Base-by-base conservation (phyloP, 2,329 filamentous ascomycete genomes). In the Zymoseptoria brevis region DNA sequence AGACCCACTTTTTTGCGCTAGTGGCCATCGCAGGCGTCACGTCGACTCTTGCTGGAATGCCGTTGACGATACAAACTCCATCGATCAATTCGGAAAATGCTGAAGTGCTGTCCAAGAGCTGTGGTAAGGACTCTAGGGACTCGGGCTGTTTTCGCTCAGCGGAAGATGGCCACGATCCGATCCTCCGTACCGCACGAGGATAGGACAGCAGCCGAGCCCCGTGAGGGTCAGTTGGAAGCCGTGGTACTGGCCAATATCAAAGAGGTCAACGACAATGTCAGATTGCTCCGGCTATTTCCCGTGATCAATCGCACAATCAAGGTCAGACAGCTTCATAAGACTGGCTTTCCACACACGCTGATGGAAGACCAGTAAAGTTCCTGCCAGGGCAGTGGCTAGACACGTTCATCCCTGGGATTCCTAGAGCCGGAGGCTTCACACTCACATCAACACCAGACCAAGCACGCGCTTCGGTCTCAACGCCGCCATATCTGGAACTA, bases 301-400 rank as follows among this genome's bases (percentile, higher is more conserved):
- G 79, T 80, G 70, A 78, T 50, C 74, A 66, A 62, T 45, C 71
- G 69, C 54, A 65, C 64, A 9, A 71, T 73, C 51, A 68, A 68
- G 57, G 70, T 72, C 50, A 16, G 19, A 22, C 22, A 19, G 64
- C 53, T 52, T 13, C 11, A 35, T n/a, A 16, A 51, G 11, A 57
- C 30, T 56, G 24, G 62, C 71, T 21, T 45, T 19, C 30, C 19
- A 19, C 26, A n/a, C 29, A 6, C 41, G 13, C 58, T 62, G 35
- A 45, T 45, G 35, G 35, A 45, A 45, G 35, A 45, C 13, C 68
- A 60, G 70, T 75, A 50, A 73, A 88, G 80, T 95, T 94, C 74
- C 79, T 85, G 5, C 84, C 91, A 4, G 91, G 91, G 57, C 91
- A 96, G 78, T 96, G 90, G 89, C 81, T 96, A 58, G 91, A 96